A percentile compares a stretch with the other conserved stretches of the same genome.
These are phyloP conservation scores for Strigomonas galati DNA, from an alignment of 208 protist species.

Conservation along the genomic window DNA sequence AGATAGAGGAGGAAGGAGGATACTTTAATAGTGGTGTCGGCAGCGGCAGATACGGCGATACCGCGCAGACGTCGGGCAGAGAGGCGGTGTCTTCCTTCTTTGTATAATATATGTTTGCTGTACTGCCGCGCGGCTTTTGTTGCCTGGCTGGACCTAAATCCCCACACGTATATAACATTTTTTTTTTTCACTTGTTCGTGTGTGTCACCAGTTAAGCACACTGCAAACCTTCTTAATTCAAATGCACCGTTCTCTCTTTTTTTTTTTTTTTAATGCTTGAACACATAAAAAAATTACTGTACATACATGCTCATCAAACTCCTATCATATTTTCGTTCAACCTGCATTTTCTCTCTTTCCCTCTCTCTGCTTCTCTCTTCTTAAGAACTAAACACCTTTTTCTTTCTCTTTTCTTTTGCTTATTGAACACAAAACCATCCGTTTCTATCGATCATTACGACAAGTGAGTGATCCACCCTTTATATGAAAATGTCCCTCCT, in stretches of 20 bases:
- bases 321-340: no score
- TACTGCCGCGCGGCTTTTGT: neutral
- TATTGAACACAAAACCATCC: neutral
- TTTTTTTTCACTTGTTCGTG: neutral
- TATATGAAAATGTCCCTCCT: conserved; percentile 21
- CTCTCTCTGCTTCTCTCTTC: no score
- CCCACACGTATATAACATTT: no score
- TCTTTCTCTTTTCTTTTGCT: no score
- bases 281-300: no score
- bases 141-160: neutral
- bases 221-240: no score
- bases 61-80: conserved; percentile 13
- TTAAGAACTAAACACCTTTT: no score
- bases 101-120: conserved; percentile 15
- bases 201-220: no score
- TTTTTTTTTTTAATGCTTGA: no score
- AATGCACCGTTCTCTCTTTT: no score
- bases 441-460: neutral
- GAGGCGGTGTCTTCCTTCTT: conserved; percentile 84
- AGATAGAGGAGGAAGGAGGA: conserved; percentile 21
- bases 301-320: no score
- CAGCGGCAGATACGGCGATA: conserved; percentile 27
- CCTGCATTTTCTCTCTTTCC: no score
- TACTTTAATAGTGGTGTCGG: conserved; percentile 22
- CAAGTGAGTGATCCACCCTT: neutral